Evolutionary conservation across 2,329 filamentous ascomycete species (phyloP), one percentile per base, ranked within the genome.

Genomic region (Penicillium sp.): DNA sequence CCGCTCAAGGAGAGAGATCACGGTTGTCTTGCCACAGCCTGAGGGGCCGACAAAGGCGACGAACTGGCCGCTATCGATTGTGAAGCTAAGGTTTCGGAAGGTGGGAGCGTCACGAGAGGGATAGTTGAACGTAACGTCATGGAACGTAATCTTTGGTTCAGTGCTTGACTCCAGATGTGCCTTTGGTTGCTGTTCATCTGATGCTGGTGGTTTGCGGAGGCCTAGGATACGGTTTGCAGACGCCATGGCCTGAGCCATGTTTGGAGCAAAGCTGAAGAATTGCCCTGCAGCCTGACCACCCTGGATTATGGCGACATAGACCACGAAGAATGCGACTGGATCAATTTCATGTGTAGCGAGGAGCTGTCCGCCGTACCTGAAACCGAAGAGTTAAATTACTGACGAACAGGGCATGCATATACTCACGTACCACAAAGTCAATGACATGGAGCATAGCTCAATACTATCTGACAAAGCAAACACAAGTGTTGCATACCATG

Each of bases 391-490:
- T 36, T 5, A n/a, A n/a, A n/a, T n/a, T 36, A 14, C 9, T 18
- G 16, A 36, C n/a, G n/a, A n/a, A n/a, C n/a, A n/a, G n/a, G n/a
- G n/a, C n/a, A n/a, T n/a, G n/a, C n/a, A n/a, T n/a, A n/a, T n/a
- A n/a, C n/a, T n/a, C n/a, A 36, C 33, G 5, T 70, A 81, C 81
- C 81, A 85, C 46, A 84, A 82, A 2, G 78, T 74, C 33, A 85
- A 72, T 1, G 86, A 85, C 74, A 82, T 86, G 68, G 73, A 85
- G 75, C 63, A 79, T 51, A 90, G 69, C 47, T 82, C 80, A 33
- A 85, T 74, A 63, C 84, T 88, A 58, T 90, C 86, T 1, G 85
- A 85, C 38, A 87, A 81, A 1, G 85, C 85, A 62, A 89, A 89
- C 11, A 90, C 68, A 5, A 88, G 58, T 5, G 83, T 87, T 8